Conservation (phyloP, 1,139 yeast species). For the Candida sanyaensis region DNA sequence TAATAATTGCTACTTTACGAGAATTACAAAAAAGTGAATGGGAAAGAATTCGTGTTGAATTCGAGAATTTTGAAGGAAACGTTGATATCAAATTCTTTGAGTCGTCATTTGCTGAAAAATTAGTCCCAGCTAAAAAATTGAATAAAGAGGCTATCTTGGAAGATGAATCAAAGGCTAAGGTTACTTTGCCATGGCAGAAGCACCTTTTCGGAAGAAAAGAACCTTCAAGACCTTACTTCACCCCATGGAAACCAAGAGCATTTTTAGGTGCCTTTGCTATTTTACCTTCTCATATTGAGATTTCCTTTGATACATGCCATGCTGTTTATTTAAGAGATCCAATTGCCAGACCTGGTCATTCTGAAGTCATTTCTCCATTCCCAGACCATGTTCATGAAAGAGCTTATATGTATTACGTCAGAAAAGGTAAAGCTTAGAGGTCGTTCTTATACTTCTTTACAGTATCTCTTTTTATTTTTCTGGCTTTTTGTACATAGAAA, state of each 20-base stretch:
- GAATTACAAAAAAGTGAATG: conserved; percentile 54
- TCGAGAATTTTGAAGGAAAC: conserved; percentile 27
- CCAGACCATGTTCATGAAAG: conserved; percentile 84
- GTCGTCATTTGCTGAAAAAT: conserved; percentile 56
- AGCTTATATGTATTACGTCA: conserved; percentile 92
- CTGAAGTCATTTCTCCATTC: conserved; percentile 93
- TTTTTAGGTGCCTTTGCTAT: conserved; percentile 91
- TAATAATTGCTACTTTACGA: conserved; percentile 54
- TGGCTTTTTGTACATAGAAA: conserved; percentile 10
- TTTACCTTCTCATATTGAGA: conserved; percentile 87
- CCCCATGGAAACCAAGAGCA: conserved; percentile 96
- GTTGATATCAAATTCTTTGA: conserved; percentile 2
- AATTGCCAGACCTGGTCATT: conserved; percentile 94
- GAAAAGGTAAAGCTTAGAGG: conserved; percentile 60
- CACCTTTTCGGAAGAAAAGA: conserved; percentile 79
- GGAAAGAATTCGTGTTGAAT: conserved; percentile 51
- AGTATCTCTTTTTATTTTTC: neutral
- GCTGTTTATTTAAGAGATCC: conserved; percentile 96
- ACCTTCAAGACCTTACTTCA: conserved; percentile 78
- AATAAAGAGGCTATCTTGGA: conserved; percentile 58
- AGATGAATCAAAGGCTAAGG: conserved; percentile 52
- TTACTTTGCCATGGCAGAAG: conserved; percentile 72
- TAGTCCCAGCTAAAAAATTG: conserved; percentile 47
- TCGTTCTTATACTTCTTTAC: neutral
- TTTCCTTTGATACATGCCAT: conserved; percentile 89